Percentiles rank a stretch among this genome's conserved stretches.
phyloP scores from a whole-genome alignment of 495 filamentous ascomycete species.

The Trichocladium uniseriatum region DNA sequence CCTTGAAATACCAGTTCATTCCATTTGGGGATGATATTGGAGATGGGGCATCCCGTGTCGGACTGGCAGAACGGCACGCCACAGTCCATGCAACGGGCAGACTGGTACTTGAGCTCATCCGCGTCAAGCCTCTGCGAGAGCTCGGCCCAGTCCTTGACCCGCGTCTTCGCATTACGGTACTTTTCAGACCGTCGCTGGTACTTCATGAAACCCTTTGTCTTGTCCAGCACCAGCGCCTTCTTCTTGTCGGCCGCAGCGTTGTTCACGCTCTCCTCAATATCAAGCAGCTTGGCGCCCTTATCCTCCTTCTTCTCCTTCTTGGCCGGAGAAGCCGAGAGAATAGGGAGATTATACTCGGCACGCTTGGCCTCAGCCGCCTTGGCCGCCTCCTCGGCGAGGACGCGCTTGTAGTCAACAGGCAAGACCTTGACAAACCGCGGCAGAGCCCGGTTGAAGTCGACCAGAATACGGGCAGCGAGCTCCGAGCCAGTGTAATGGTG shows the following conservation, averaged over 20 bases:
- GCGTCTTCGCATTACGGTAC: constrained; percentile 78
- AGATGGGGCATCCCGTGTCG: constrained; percentile 94
- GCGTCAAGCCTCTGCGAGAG: constrained; percentile 81
- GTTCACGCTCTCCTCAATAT: constrained; percentile 90
- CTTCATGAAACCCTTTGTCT: constrained; percentile 98
- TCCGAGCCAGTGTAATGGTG: constrained; percentile 99
- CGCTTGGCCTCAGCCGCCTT: constrained; percentile 78
- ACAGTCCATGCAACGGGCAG: constrained; percentile 98
- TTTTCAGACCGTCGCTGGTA: constrained; percentile 92
- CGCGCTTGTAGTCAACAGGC: constrained; percentile 95
- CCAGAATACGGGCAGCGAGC: constrained; percentile 84
- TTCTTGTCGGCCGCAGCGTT: constrained; percentile 88
- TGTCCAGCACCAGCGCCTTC: constrained; percentile 90
- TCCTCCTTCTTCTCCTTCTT: constrained; percentile 51
- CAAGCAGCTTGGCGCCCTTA: constrained; percentile 75
- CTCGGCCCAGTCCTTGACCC: constrained; percentile 92
- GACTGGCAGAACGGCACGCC: constrained; percentile 99
- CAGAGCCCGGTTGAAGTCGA: constrained; percentile 95
- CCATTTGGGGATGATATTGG: constrained; percentile 99
- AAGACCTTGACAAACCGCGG: constrained; percentile 90
- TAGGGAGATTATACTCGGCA: constrained; percentile 73
- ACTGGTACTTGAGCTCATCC: constrained; percentile 97
- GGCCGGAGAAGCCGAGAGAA: constrained; percentile 49
- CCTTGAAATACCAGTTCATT: constrained; percentile 83
- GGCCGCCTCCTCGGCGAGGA: constrained; percentile 74